Evolutionary conservation across 2,329 filamentous ascomycete genomes (phyloP).

Genomic region (Aspergillus quadrilineatus): DNA sequence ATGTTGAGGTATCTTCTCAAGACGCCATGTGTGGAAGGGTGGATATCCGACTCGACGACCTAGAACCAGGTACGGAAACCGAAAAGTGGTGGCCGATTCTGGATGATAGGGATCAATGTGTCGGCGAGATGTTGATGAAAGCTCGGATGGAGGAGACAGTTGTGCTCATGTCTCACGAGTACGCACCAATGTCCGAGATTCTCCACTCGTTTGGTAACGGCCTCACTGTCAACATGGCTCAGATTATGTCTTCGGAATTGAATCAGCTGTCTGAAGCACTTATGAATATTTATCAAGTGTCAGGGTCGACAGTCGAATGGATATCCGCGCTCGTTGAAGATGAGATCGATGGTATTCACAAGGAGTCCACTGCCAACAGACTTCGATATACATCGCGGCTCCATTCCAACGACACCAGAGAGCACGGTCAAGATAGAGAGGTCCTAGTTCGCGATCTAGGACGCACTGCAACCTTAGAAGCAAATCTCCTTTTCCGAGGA

Average conservation of each 20-base stretch:
- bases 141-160: conserved; percentile 84
- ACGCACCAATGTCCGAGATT: conserved; percentile 76
- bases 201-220: conserved; percentile 82
- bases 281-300: conserved; percentile 93
- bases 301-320: conserved; percentile 81
- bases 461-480: conserved; percentile 69
- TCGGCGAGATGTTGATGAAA: conserved; percentile 83
- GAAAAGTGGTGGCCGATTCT: conserved; percentile 87
- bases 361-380: conserved; percentile 68
- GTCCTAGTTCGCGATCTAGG: conserved; percentile 63
- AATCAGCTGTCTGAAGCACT: conserved; percentile 80
- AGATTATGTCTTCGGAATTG: conserved; percentile 73
- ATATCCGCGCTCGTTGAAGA: conserved; percentile 90
- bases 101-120: conserved; percentile 70
- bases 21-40: conserved; percentile 57
- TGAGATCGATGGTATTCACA: conserved; percentile 90
- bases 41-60: conserved; percentile 76
- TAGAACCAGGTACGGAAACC: conserved; percentile 72
- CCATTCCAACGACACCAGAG: conserved; percentile 60
- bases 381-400: conserved; percentile 63
- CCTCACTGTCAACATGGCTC: conserved; percentile 79
- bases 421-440: conserved; percentile 57
- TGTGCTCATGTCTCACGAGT: conserved; percentile 82
- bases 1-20: conserved; percentile 49
- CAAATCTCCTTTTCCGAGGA: conserved; percentile 90